phyloP scores from a whole-genome alignment of 2,329 filamentous ascomycete species.

The Colletotrichum sp. region DNA sequence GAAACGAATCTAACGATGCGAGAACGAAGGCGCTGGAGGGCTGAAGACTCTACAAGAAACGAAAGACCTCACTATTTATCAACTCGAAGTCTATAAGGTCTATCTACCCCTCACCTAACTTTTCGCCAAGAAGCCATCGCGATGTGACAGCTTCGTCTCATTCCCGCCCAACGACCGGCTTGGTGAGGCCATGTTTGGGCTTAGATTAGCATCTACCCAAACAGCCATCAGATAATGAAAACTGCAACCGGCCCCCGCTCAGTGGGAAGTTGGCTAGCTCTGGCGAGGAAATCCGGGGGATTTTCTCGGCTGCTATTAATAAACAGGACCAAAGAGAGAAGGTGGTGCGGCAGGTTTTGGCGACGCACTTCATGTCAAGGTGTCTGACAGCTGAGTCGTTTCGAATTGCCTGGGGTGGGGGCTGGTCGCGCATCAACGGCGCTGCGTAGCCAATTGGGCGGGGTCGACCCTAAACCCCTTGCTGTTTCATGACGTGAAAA shows the following conservation, averaged over 20 bases:
- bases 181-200: constrained; percentile 4
- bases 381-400: neutral
- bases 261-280: neutral
- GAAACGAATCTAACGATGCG: neutral
- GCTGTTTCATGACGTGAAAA: neutral
- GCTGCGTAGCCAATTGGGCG: neutral
- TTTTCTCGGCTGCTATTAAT: neutral
- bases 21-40: neutral
- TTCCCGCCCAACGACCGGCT: neutral
- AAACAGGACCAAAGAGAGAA: neutral
- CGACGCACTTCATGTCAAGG: neutral
- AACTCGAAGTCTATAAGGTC: neutral
- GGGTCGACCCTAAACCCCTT: neutral
- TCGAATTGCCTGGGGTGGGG: neutral
- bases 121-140: neutral
- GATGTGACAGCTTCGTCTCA: neutral
- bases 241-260: neutral
- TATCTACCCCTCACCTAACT: neutral
- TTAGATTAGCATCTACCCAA: neutral
- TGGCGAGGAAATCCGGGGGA: neutral
- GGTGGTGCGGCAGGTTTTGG: constrained; percentile 1
- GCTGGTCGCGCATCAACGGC: neutral
- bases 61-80: neutral
- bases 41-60: neutral
- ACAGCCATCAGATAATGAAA: neutral